These are phyloP conservation scores for Lasiodiplodia citricola DNA, from an alignment of 2,329 filamentous ascomycete genomes.

Conservation along the genomic window DNA sequence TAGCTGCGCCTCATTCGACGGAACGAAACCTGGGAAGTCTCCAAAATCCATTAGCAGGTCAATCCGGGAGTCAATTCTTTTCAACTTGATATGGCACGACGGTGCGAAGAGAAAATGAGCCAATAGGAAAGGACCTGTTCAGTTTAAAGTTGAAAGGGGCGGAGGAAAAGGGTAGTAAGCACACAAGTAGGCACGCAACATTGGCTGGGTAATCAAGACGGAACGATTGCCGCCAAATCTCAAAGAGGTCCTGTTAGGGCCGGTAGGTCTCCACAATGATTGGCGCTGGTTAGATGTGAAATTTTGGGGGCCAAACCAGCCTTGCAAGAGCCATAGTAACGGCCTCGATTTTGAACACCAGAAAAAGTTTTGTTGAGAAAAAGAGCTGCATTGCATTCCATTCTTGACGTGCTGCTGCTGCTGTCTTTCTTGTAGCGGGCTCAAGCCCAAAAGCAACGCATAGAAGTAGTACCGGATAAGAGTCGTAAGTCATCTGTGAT, in stretches of 20 bases:
- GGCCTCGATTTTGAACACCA: neutral
- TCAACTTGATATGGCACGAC: too few relatives aligned
- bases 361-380: neutral
- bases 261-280: neutral
- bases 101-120: too few relatives aligned
- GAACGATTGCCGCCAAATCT: neutral
- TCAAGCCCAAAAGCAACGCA: conserved; percentile 16
- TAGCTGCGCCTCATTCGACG: too few relatives aligned
- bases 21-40: too few relatives aligned
- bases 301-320: neutral
- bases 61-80: too few relatives aligned
- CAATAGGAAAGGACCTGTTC: too few relatives aligned
- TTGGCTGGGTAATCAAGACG: neutral
- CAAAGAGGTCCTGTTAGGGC: neutral
- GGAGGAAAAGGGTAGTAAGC: neutral
- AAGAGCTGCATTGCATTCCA: conserved; percentile 18
- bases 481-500: conserved; percentile 19
- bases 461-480: conserved; percentile 11
- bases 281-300: neutral
- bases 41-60: too few relatives aligned
- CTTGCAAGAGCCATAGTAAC: neutral
- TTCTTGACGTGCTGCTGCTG: neutral
- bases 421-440: neutral
- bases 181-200: neutral
- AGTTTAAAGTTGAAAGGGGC: neutral